Evolutionary conservation across 768 basidiomycete genomes (phyloP).

Genomic region (Leccinellum rugosiceps): DNA sequence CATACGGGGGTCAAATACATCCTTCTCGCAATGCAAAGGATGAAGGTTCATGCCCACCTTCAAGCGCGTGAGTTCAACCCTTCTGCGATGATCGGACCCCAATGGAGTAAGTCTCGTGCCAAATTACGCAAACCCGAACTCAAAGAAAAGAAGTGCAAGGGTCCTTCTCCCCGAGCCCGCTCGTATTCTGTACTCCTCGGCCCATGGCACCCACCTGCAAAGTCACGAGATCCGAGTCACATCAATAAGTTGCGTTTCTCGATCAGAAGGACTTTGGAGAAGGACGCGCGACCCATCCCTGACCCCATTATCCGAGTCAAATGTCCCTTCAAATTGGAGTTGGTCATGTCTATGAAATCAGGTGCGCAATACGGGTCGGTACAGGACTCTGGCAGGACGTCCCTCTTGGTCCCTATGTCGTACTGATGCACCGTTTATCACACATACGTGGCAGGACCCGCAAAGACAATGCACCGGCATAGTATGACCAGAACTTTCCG

Average conservation of each 20-base stretch:
- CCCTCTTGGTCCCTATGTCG: neutral
- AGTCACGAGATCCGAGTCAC: neutral
- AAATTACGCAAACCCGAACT: neutral
- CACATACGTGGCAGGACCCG: neutral
- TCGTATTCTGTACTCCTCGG: neutral
- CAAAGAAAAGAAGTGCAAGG: neutral
- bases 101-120: slow-evolving; percentile 10
- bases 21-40: neutral
- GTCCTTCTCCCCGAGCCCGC: neutral
- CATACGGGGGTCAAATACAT: neutral
- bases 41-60: neutral
- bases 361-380: neutral
- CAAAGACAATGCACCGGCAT: neutral
- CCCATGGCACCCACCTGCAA: neutral
- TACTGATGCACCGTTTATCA: neutral
- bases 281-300: neutral
- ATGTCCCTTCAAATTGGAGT: slow-evolving; percentile 4
- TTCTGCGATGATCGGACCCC: slow-evolving; percentile 9
- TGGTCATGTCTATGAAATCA: neutral
- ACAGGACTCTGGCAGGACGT: neutral
- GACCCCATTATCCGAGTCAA: slow-evolving; percentile 1
- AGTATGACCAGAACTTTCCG: neutral
- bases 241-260: neutral
- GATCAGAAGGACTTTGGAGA: too few species aligned
- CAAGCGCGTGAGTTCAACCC: neutral